A percentile compares a stretch with the other conserved stretches of the same genome.
phyloP scores from a whole-genome alignment of 1,139 yeast species.

The Lodderomyces theae region DNA sequence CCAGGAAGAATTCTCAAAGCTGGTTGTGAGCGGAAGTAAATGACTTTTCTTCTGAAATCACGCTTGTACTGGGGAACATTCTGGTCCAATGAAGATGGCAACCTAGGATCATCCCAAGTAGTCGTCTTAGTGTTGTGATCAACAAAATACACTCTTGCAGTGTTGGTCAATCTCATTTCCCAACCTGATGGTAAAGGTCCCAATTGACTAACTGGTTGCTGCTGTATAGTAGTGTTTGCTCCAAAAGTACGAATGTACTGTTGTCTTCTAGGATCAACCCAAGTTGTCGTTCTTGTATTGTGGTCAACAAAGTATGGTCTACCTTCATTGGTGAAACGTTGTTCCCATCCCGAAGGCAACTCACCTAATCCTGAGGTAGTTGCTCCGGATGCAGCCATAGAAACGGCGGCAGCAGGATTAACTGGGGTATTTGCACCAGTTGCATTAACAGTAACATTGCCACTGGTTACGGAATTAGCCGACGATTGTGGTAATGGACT shows the following conservation, averaged over 20 bases:
- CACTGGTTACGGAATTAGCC: conserved; percentile 32
- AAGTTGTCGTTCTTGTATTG: conserved; percentile 96
- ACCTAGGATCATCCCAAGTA: conserved; percentile 99
- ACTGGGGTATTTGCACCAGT: conserved; percentile 49
- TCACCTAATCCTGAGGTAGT: conserved; percentile 97
- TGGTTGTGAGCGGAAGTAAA: conserved; percentile 97
- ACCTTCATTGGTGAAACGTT: conserved; percentile 96
- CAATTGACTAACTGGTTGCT: conserved; percentile 96
- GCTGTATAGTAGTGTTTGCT: conserved; percentile 85
- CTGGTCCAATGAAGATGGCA: conserved; percentile 95
- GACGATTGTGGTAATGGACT: conserved; percentile 30
- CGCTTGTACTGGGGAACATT: conserved; percentile 99
- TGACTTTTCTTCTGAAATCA: conserved; percentile 95
- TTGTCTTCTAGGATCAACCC: conserved; percentile 99
- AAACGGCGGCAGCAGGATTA: conserved; percentile 69
- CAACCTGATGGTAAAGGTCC: conserved; percentile 99
- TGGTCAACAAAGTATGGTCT: conserved; percentile 98
- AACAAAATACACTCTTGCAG: conserved; percentile 96
- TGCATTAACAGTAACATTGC: conserved; percentile 46
- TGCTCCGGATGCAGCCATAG: conserved; percentile 85
- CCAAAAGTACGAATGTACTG: conserved; percentile 96
- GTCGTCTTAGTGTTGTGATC: conserved; percentile 99
- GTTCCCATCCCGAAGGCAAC: conserved; percentile 99
- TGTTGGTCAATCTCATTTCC: conserved; percentile 99
- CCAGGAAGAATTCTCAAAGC: conserved; percentile 96